Evolutionary conservation across 257 asterid species (phyloP), one percentile per base, ranked within the genome.

Genomic region (Ballota nigra): DNA sequence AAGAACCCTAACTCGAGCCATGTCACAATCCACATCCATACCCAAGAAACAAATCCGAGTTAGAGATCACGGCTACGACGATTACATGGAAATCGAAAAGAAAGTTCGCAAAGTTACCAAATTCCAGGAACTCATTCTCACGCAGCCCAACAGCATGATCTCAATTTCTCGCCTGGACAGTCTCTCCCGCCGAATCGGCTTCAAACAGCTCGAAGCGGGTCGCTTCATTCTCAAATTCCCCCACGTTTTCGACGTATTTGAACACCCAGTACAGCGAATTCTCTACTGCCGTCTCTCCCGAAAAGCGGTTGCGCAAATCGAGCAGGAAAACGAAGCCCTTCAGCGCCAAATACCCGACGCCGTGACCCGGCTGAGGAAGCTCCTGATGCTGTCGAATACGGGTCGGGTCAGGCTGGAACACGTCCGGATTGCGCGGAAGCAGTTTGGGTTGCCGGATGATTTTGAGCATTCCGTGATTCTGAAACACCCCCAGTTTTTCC

Each of bases 181-280:
- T 11, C 84, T 89, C 47, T 79, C 94, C 0, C 88, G 92, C 60
- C 84, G 98, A 9, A 62, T 89, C 8, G 98, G 97, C 20, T 88
- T 83, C 86, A 89, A 84, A 64, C 91, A 85, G 13, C 77, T 76
- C 65, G 97, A 92, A 76, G 83, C 96, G 3, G 96, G 96, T 4
- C 83, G 81, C 1, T 89, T 92, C 63, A 83, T 92, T 8, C 94
- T 92, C 80, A 92, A 84, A 74, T 89, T 83, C 73, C 97, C 97
- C 0, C 96, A 85, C 72, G 92, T 92, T 64, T 89, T 92, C 66
- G 95, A 92, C 68, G 80, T 90, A n/a, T 90, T 92, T 26, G 98
- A 92, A 29, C 98, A 92, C 85, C 98, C 98, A 0, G 96, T 92
- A 13, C 98, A 90, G 69, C 75, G 98, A 45, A 88, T 92, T 31